Evolutionary conservation across 805 yeast species (phyloP), one percentile per base, ranked within the genome.

Genomic region (Candida argentea): DNA sequence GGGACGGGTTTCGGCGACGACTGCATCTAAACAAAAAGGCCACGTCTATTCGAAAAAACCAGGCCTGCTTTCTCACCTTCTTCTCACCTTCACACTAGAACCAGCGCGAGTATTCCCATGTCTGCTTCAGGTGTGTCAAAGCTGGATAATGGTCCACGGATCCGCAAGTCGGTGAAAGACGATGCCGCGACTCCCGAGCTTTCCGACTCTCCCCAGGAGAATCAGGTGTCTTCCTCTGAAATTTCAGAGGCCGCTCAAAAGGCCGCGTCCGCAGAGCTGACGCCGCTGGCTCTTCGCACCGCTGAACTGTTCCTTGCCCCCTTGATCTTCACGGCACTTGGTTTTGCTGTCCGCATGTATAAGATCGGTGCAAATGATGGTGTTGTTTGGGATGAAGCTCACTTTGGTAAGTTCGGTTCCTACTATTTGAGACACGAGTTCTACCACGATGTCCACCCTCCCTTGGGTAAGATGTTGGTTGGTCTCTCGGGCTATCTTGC

Each of bases 301-400:
- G n/a, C n/a, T n/a, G n/a, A n/a, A n/a, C 29, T 43, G 24, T 39
- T 46, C 42, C 35, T 47, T 39, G 52, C 54, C n/a, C 53, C 66
- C 4, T 35, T 61, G 14, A 32, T 55, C 9, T 48, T 61, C 37
- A 60, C 67, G 10, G 44, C 49, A 16, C 24, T 55, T 16, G 53
- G 66, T 4, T 57, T 57, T 6, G 37, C 40, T 36, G 67, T 84
- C 23, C 72, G 97, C 42, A 72, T 86, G 52, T 76, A 82, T 58
- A 63, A 68, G 36, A 79, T 89, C 40, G 80, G 82, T 30, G 62
- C 68, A 32, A 81, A 84, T 36, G 64, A 70, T 32, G 65, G 69
- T 31, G 96, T 91, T 17, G 91, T 91, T 14, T 87, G 96, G 96
- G 96, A 86, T 57, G 96, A 86, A 52, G 96, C 95, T 22, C 95